Conservation (phyloP, 73 alveolate species). For the Paramecium tetraurelia region DNA sequence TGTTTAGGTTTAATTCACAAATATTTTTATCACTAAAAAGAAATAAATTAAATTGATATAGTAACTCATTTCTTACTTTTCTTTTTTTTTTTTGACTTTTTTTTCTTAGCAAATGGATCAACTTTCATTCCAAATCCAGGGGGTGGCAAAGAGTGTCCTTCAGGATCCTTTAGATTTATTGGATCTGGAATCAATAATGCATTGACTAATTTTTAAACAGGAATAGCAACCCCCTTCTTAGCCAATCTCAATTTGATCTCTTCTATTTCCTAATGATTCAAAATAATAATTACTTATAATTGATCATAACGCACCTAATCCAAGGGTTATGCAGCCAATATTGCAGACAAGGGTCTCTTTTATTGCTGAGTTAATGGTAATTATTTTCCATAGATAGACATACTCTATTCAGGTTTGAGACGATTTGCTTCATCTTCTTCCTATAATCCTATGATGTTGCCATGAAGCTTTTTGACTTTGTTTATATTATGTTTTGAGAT, state of each 20-base stretch:
- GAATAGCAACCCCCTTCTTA: not conserved
- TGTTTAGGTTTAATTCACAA: not conserved
- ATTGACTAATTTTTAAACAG: not conserved
- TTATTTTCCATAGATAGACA: constrained; percentile 5
- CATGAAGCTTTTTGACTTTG: constrained; percentile 21
- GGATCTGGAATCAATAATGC: constrained; percentile 46
- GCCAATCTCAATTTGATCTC: constrained; percentile 33
- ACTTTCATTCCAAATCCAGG: constrained; percentile 27
- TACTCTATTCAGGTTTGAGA: constrained; percentile 26
- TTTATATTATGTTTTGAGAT: not conserved
- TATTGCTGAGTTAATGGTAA: not conserved
- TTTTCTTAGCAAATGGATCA: constrained; percentile 41
- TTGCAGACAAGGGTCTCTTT: constrained; percentile 35
- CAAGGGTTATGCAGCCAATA: constrained; percentile 10
- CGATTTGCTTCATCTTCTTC: constrained; percentile 19
- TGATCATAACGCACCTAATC: not conserved
- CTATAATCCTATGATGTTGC: not conserved
- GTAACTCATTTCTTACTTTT: constrained; percentile 35
- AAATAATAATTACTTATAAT: not conserved
- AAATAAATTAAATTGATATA: not conserved
- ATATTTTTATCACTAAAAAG: not conserved
- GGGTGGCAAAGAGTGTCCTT: not conserved
- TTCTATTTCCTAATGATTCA: constrained; percentile 5
- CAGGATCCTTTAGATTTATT: not conserved
- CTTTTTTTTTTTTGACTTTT: constrained; percentile 8